These are phyloP conservation scores for Linum usitatissimum DNA, from an alignment of 345 rosid species.

Conservation along the genomic window DNA sequence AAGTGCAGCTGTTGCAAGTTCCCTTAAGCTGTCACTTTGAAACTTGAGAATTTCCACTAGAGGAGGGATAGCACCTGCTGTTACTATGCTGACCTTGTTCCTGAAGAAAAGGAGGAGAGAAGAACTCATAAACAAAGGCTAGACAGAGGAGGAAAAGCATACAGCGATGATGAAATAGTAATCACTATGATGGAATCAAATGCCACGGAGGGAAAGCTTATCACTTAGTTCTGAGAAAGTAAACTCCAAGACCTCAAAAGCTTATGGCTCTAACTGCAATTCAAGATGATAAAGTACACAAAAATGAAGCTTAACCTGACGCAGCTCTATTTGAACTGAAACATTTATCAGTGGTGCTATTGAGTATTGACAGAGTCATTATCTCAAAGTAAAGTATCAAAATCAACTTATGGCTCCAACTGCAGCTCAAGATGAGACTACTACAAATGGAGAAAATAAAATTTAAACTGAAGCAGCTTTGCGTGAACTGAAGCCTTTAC, in stretches of 20 bases:
- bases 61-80: constrained; percentile 60
- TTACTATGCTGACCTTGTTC: constrained; percentile 61
- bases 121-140: neutral
- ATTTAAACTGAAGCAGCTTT: neutral
- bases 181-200: too few relatives aligned
- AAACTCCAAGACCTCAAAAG: too few relatives aligned
- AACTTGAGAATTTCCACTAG: constrained; percentile 56
- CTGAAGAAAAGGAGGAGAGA: constrained; percentile 22
- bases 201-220: too few relatives aligned
- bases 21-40: constrained; percentile 38
- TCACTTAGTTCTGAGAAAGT: too few relatives aligned
- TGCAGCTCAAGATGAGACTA: neutral
- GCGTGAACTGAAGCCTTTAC: neutral
- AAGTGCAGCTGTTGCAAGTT: constrained; percentile 63
- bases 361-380: too few relatives aligned
- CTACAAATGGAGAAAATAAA: neutral
- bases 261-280: neutral
- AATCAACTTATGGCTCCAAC: neutral
- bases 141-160: neutral
- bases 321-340: neutral
- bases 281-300: neutral
- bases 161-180: neutral
- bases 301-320: too few relatives aligned
- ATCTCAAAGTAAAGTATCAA: neutral
- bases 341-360: neutral